Percentiles rank a stretch among this genome's conserved stretches.
phyloP scores from a whole-genome alignment of 768 basidiomycete genomes.

The Podaxis sp. region DNA sequence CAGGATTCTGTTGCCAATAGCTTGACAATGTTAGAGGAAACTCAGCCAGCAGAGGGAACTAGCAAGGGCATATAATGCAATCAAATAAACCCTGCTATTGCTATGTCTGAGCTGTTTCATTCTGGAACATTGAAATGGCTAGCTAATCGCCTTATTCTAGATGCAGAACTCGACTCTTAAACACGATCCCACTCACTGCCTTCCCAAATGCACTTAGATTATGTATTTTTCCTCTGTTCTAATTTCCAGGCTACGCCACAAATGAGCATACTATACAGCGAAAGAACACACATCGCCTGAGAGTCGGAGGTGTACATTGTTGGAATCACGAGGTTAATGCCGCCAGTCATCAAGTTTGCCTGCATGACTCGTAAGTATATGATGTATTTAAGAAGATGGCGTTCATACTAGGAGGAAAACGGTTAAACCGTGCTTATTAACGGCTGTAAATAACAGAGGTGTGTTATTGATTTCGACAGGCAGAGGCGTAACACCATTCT shows the following conservation, averaged over 20 bases:
- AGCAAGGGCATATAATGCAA: no score
- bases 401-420: slow-evolving; percentile 79
- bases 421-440: slow-evolving; percentile 79
- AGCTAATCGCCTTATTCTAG: no score
- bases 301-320: slow-evolving; percentile 73
- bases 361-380: slow-evolving; percentile 26
- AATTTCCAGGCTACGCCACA: slow-evolving; percentile 63
- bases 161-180: no score
- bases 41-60: no score
- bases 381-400: neutral
- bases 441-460: slow-evolving; percentile 66
- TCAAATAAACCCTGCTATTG: no score
- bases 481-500: neutral
- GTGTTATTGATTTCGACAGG: slow-evolving; percentile 25
- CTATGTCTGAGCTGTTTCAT: no score
- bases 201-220: no score
- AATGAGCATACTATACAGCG: slow-evolving; percentile 56
- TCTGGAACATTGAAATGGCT: no score
- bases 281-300: slow-evolving; percentile 61
- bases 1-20: no score
- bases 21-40: no score
- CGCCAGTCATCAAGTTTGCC: slow-evolving; percentile 88
- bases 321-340: slow-evolving; percentile 74
- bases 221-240: neutral
- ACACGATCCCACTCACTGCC: no score